Base-by-base conservation (phyloP, 1,284 basidiomycete genomes). In the Exsudoporus floridanus region DNA sequence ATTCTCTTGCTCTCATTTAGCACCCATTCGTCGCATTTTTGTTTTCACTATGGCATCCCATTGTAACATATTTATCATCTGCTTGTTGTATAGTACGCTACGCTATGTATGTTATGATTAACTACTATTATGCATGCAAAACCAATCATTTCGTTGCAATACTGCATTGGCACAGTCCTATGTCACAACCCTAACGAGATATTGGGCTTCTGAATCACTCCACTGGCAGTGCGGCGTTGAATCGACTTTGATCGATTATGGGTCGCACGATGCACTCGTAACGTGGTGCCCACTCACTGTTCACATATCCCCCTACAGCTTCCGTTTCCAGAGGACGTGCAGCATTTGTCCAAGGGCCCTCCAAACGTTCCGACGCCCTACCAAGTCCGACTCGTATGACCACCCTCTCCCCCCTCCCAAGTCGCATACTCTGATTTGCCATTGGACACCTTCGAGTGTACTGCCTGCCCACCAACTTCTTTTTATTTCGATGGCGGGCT, bases 181-280 rank as follows among this genome's bases (percentile, higher is more conserved):
- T 41, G 27, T 44, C 30, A 31, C 30, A 13, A 37, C 42, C 42
- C 30, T 23, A 13, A 34, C 49, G 23, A 55, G 18, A 55, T 21
- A 19, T 14, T 13, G n/a, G 16, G 19, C 28, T 52, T 48, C 39
- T 37, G 31, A 34, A 48, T 12, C 46, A 56, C 42, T 28, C 21
- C 41, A 44, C 39, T n/a, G n/a, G n/a, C 18, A 37, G 5, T 50
- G 61, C 61, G 64, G 64, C 27, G 44, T 38, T 65, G 54, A 33
- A 50, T 46, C 56, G 63, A 61, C 50, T 16, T 37, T 52, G 47
- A 62, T 44, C 64, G 46, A 50, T 58, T 39, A 65, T 63, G 45
- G 62, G 33, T 50, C 38, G 23, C 51, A 60, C 8, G 49, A 49
- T 60, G 55, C 30, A 36, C 31, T 27, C 33, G 19, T 41, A 49